Base-by-base conservation (phyloP, 2,329 filamentous ascomycete genomes). In the Trichoderma brevicompactum region DNA sequence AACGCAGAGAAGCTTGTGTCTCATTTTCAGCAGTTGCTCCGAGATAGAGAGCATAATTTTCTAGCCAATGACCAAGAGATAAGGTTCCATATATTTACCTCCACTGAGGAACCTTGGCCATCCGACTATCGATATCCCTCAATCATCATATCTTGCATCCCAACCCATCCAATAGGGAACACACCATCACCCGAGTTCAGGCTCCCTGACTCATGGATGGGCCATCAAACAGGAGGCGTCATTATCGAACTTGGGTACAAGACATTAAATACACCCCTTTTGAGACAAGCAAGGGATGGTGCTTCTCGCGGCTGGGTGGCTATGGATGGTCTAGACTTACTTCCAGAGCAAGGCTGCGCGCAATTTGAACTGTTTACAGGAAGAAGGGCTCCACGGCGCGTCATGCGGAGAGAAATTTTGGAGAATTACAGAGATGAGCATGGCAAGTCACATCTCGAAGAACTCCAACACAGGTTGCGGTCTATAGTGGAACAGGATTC, bases 351-450 rank as follows among this genome's bases (percentile, higher is more conserved):
- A 38, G 59, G 59, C 2, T 62, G 59, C 15, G 59, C 59, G 6
- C 59, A 62, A 36, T 62, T 62, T 34, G 59, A 62, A 41, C n/a
- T 62, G 10, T 62, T 62, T 28, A 62, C 59, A 13, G 59, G 59
- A 4, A 43, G 59, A 46, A 62, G 59, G 13, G 59, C 59, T n/a
- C 59, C 59, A n/a, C 48, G 59, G 2, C 59, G 59, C 12, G 59
- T 62, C 8, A 62, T 62, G 59, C 59, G 59, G 28, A 62, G 59
- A 53, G 59, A 62, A n/a, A 53, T 62, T 10, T n/a, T 62, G 49
- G 59, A 62, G 17, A 62, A 62, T n/a, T 62, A 62, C n/a, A 53
- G 59, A 17, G 48, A 62, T 53, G 59, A 62, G 13, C 28, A 53
- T 38, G 59, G 59, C 15, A 53, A 62, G 17, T 62, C 59, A 15